Base-by-base conservation (phyloP, 129 eudicot species). In the Lactuca sativa region DNA sequence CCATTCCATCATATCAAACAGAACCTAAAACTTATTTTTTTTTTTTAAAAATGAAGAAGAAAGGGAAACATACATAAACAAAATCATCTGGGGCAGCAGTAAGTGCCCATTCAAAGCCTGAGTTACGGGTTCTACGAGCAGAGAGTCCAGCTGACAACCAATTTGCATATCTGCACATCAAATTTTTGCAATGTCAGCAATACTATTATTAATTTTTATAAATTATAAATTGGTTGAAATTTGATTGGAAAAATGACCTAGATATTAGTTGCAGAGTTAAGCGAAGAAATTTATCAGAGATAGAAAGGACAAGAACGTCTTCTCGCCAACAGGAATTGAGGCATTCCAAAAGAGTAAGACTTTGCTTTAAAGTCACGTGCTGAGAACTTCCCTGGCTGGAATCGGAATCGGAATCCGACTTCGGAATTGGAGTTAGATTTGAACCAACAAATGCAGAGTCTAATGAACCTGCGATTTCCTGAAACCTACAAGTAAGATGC, bases 391-490 rank as follows among this genome's bases (percentile, higher is more conserved):
- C 80, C 54, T 74, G 54, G 55, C 80, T 85, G 56, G 85, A 56
- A 55, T 76, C 40, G 37, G 83, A 68, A 58, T 81, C 86, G 56
- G 85, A 56, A 55, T 76, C 40, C 38, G 83, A 68, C 77, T 59
- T 84, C 48, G 78, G 84, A 59, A 77, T 41, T 44, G 90, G 88
- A 31, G 56, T 79, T 54, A 90, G 87, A 60, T 74, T 72, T 72
- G 85, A 78, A 73, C 65, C 73, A 60, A 63, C 77, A 63, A 90
- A 96, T 32, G 86, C 91, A 44, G 97, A 85, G 80, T 95, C 99
- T 87, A 95, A 76, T 14, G 93, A 78, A 57, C 97, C 97, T 17
- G 99, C 99, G 59, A 95, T 95, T 83, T 95, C 97, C 80, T 95
- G 95, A 76, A 95, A 90, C 84, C 98, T 93, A 82, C 75, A 81